phyloP scores from a whole-genome alignment of 2,329 filamentous ascomycete genomes.

The Tolypocladium nubicola region DNA sequence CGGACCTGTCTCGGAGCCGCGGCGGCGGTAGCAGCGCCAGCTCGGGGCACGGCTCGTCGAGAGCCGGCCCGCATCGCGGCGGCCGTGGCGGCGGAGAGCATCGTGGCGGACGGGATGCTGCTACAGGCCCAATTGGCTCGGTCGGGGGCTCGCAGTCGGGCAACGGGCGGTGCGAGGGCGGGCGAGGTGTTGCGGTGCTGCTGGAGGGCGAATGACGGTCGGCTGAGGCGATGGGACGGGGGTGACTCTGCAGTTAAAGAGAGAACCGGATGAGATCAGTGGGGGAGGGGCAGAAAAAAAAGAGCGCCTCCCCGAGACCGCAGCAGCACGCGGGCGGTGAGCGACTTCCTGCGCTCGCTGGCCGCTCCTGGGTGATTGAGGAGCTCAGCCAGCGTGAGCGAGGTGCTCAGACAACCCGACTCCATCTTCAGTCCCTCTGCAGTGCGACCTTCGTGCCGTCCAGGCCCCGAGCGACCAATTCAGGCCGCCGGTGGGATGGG shows the following conservation, averaged over 20 bases:
- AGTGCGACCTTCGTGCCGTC: neutral
- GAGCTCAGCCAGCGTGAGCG: too few relatives aligned
- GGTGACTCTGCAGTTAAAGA: neutral
- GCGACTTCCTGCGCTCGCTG: neutral
- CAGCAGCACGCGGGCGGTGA: neutral
- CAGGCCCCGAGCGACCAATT: neutral
- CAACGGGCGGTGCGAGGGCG: neutral
- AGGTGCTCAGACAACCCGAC: too few relatives aligned
- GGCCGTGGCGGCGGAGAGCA: constrained; percentile 30
- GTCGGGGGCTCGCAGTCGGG: constrained; percentile 1
- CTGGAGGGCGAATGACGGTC: neutral
- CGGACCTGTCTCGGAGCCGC: constrained; percentile 13
- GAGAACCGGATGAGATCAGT: neutral
- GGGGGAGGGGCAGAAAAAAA: constrained; percentile 10
- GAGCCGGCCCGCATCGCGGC: constrained; percentile 32
- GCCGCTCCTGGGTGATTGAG: too few relatives aligned
- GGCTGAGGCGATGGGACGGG: neutral
- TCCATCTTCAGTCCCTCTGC: neutral
- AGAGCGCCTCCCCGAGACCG: constrained; percentile 4
- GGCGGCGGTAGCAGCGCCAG: constrained; percentile 7
- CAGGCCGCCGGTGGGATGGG: neutral
- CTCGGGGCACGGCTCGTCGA: constrained; percentile 27
- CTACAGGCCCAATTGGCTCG: constrained; percentile 13
- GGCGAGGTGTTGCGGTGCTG: neutral
- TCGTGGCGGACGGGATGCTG: constrained; percentile 12